These are phyloP conservation scores for Coniferiporia weirii DNA, from an alignment of 1,284 basidiomycete genomes.

Conservation along the genomic window DNA sequence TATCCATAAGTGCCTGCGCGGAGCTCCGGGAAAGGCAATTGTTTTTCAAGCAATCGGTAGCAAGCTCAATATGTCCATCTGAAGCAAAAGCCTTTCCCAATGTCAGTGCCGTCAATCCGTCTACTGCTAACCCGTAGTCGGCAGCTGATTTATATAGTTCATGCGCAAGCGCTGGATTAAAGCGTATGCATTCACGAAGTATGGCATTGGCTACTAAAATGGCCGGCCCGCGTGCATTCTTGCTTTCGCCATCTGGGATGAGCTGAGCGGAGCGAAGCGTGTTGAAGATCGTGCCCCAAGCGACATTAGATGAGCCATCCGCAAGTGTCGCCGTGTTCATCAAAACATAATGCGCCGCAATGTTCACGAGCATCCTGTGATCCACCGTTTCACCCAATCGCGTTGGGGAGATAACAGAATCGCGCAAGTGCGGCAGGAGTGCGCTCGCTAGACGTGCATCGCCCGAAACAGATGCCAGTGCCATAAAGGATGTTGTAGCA, in stretches of 20 bases:
- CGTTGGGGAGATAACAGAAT: conserved; percentile 10
- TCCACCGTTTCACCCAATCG: conserved; percentile 1
- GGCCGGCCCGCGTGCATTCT: background rate
- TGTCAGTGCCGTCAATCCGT: background rate
- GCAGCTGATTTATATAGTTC: background rate
- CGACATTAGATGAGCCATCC: background rate
- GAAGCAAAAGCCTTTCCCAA: conserved; percentile 9
- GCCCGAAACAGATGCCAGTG: conserved; percentile 31
- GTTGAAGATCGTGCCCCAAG: conserved; percentile 10
- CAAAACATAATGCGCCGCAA: conserved; percentile 5
- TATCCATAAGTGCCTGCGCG: conserved; percentile 3
- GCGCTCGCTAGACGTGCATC: conserved; percentile 8
- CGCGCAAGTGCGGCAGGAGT: conserved; percentile 13
- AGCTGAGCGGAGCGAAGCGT: conserved; percentile 4
- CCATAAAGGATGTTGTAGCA: conserved; percentile 43
- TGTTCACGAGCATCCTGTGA: background rate
- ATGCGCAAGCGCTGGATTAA: conserved; percentile 7
- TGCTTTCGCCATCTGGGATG: conserved; percentile 3
- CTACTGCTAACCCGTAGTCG: conserved; percentile 1
- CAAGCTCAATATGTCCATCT: conserved; percentile 4
- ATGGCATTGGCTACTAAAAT: conserved; percentile 2
- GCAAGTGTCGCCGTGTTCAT: background rate
- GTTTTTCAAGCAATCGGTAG: conserved; percentile 7
- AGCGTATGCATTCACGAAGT: background rate
- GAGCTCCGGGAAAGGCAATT: background rate